phyloP scores from a whole-genome alignment of 1,284 basidiomycete genomes.

The Ustanciosporium gigantosporum region DNA sequence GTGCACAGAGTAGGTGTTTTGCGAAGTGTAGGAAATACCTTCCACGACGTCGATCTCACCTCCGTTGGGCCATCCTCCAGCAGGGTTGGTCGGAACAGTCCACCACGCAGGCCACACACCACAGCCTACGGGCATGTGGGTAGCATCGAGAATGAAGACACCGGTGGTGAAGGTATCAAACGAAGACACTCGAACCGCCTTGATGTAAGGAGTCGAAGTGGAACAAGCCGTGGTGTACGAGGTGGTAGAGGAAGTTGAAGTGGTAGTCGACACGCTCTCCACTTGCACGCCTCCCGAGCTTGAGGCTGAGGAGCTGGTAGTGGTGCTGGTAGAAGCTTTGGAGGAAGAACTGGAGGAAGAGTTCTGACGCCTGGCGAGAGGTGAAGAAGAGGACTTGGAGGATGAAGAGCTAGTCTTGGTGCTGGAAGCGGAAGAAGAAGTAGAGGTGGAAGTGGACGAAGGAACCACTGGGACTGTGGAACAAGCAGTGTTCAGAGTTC shows the following conservation, averaged over 20 bases:
- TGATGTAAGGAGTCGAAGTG: constrained; percentile 20
- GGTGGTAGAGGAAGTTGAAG: constrained; percentile 4
- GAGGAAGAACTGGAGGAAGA: not conserved
- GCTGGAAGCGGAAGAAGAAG: constrained; percentile 2
- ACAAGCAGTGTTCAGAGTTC: too few species aligned
- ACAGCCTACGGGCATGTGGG: constrained; percentile 45
- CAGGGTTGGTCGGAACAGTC: constrained; percentile 31
- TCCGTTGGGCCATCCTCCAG: constrained; percentile 46
- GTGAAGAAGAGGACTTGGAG: not conserved
- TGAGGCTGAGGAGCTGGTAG: not conserved
- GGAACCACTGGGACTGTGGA: too few species aligned
- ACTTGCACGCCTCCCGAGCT: not conserved
- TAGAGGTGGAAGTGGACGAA: constrained; percentile 2
- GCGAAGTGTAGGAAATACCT: constrained; percentile 38
- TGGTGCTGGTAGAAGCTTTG: constrained; percentile 1
- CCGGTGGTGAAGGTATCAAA: constrained; percentile 44
- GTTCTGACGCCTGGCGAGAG: not conserved
- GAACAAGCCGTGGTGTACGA: constrained; percentile 8
- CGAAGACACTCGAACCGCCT: constrained; percentile 33
- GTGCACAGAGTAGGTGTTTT: constrained; percentile 47
- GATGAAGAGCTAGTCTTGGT: not conserved
- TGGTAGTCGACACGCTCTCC: too few species aligned
- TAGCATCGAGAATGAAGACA: constrained; percentile 36
- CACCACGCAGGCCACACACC: constrained; percentile 56
- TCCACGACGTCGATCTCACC: constrained; percentile 55